Conservation (phyloP, 805 yeast genomes). For the Candida krabiensis region DNA sequence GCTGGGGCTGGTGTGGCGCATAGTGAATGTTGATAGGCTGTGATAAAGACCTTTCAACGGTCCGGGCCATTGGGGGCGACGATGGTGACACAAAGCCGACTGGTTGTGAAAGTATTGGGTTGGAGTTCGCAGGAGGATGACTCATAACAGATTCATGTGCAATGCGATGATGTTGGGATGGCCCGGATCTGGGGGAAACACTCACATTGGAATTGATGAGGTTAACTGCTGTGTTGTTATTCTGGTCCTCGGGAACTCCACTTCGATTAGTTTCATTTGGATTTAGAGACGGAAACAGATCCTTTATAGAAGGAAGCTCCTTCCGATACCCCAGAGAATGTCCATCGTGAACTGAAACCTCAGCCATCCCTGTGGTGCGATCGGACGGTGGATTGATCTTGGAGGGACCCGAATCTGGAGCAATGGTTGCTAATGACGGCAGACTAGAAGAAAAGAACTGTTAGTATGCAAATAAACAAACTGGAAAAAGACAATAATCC, state of each 20-base stretch:
- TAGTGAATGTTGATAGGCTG: constrained; percentile 6
- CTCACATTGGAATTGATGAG: too few species aligned
- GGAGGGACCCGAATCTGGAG: too few species aligned
- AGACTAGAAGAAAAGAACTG: too few species aligned
- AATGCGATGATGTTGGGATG: background rate
- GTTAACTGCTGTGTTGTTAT: too few species aligned
- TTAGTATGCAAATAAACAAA: too few species aligned
- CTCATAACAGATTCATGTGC: background rate
- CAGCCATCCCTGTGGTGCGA: too few species aligned
- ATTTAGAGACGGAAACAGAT: constrained; percentile 20
- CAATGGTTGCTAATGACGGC: too few species aligned
- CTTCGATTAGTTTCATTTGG: constrained; percentile 2
- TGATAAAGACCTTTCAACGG: constrained; percentile 8
- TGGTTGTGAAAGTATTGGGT: background rate
- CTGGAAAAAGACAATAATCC: too few species aligned
- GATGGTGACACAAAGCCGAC: background rate
- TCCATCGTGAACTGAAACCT: too few species aligned
- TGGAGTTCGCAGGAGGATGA: background rate
- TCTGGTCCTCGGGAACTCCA: too few species aligned
- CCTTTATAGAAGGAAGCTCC: constrained; percentile 25
- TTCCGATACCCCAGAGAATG: constrained; percentile 1
- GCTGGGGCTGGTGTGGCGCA: constrained; percentile 1
- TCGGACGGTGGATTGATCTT: too few species aligned
- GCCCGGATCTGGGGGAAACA: too few species aligned
- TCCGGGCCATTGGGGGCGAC: background rate